phyloP scores from a whole-genome alignment of 1,284 basidiomycete genomes.

The Cutaneotrichosporon sp. region DNA sequence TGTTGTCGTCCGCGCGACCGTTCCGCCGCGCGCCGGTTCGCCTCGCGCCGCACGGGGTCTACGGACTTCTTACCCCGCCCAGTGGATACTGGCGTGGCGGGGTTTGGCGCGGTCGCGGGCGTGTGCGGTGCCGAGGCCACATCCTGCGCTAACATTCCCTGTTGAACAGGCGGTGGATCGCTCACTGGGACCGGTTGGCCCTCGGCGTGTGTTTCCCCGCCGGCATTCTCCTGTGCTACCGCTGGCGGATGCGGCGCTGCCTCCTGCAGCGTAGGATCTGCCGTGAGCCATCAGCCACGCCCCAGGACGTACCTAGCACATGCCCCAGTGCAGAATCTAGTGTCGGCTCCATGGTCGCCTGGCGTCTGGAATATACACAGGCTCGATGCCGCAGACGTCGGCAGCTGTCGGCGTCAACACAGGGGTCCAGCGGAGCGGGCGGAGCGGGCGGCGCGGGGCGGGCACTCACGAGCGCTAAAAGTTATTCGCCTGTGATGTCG shows the following conservation, averaged over 20 bases:
- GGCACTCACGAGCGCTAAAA: too few species aligned
- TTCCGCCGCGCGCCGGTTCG: constrained; percentile 47
- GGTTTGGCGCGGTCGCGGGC: not conserved
- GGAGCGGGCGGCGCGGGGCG: too few species aligned
- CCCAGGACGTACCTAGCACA: constrained; percentile 12
- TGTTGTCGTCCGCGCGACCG: constrained; percentile 36
- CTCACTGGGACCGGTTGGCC: too few species aligned
- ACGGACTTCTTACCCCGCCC: constrained; percentile 7
- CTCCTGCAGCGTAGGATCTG: not conserved
- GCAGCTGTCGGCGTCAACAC: too few species aligned
- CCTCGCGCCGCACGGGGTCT: constrained; percentile 40
- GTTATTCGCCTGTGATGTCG: too few species aligned
- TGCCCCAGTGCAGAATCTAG: constrained; percentile 13
- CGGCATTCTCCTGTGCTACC: not conserved
- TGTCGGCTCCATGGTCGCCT: constrained; percentile 11
- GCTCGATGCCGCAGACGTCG: too few species aligned
- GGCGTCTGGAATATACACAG: too few species aligned
- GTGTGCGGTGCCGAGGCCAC: not conserved
- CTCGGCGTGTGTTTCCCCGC: not conserved
- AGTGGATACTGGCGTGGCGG: not conserved
- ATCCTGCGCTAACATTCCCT: not conserved
- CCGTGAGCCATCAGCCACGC: not conserved
- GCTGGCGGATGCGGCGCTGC: not conserved
- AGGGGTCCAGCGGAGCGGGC: too few species aligned
- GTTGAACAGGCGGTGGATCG: too few species aligned